Conservation (phyloP, 352 stramenopile species). For the Blastocystis sp. region DNA sequence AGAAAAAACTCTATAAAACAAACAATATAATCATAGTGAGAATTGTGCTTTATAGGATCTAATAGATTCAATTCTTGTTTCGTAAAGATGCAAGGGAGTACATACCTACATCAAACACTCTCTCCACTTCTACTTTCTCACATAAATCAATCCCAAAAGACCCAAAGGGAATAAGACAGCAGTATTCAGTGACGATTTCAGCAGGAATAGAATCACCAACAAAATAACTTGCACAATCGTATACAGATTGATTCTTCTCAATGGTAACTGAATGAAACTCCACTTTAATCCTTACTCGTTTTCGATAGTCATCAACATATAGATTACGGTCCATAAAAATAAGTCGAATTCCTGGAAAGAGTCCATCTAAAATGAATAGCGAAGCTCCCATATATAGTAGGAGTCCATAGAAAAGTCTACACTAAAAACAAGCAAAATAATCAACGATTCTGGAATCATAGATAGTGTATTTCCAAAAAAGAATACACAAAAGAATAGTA, state of each 20-base stretch:
- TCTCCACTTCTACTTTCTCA: not conserved
- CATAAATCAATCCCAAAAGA: constrained; percentile 13
- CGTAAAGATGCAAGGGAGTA: constrained; percentile 12
- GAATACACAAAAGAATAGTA: constrained; percentile 3
- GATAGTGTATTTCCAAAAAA: not conserved
- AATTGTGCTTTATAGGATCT: constrained; percentile 10
- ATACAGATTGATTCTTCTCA: constrained; percentile 21
- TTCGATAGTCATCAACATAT: not conserved
- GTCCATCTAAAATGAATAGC: not conserved
- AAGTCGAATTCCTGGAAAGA: not conserved
- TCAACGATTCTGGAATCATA: not conserved
- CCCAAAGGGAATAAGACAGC: constrained; percentile 28
- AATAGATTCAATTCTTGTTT: not conserved
- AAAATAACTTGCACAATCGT: not conserved
- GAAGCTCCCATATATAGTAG: constrained; percentile 14
- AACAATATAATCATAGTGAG: not conserved
- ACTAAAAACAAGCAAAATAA: not conserved
- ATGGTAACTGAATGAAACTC: not conserved
- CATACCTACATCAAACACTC: not conserved
- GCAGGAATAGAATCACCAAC: not conserved
- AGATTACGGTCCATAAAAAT: constrained; percentile 24
- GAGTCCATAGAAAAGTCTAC: constrained; percentile 21
- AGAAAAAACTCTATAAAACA: not conserved
- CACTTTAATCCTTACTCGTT: not conserved
- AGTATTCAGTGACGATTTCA: not conserved